Conservation (phyloP, 2,329 filamentous ascomycete genomes). For the Ceratocystis ficicola region DNA sequence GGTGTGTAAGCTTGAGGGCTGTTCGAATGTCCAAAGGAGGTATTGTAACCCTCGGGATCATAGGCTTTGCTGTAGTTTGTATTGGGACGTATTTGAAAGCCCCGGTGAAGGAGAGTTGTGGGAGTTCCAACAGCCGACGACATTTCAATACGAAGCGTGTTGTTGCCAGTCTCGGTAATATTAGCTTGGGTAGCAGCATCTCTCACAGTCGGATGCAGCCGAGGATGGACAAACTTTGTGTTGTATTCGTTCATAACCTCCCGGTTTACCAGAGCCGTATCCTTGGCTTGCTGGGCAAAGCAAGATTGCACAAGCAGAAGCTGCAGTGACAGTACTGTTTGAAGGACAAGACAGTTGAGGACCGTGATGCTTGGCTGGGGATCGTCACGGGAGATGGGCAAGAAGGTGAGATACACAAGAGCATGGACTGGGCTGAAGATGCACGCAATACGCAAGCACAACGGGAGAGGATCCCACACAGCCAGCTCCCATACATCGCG, state of each 20-base stretch:
- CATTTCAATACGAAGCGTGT: slow-evolving; percentile 32
- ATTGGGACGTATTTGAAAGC: slow-evolving; percentile 73
- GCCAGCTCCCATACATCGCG: slow-evolving; percentile 90
- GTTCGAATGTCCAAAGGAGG: slow-evolving; percentile 30
- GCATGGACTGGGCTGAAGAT: slow-evolving; percentile 89
- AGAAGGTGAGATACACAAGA: slow-evolving; percentile 76
- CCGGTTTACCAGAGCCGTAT: slow-evolving; percentile 70
- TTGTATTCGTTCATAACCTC: slow-evolving; percentile 95
- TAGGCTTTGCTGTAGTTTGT: slow-evolving; percentile 63
- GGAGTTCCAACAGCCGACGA: slow-evolving; percentile 37
- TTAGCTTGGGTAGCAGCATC: slow-evolving; percentile 71
- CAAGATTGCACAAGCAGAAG: slow-evolving; percentile 59
- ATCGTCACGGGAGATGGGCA: slow-evolving; percentile 66
- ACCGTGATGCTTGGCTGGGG: slow-evolving; percentile 75
- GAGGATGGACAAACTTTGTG: slow-evolving; percentile 84
- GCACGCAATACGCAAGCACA: slow-evolving; percentile 71
- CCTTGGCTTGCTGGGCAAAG: slow-evolving; percentile 76
- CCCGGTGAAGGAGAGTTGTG: slow-evolving; percentile 54
- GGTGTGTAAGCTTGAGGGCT: slow-evolving; percentile 32
- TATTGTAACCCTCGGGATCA: slow-evolving; percentile 44
- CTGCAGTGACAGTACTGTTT: slow-evolving; percentile 62
- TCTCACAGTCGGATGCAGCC: slow-evolving; percentile 65
- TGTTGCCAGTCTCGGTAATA: slow-evolving; percentile 32
- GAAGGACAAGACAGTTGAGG: slow-evolving; percentile 67
- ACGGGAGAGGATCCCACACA: slow-evolving; percentile 84